These are phyloP conservation scores for Logfia minima DNA, from an alignment of 129 eudicot species.

Conservation along the genomic window DNA sequence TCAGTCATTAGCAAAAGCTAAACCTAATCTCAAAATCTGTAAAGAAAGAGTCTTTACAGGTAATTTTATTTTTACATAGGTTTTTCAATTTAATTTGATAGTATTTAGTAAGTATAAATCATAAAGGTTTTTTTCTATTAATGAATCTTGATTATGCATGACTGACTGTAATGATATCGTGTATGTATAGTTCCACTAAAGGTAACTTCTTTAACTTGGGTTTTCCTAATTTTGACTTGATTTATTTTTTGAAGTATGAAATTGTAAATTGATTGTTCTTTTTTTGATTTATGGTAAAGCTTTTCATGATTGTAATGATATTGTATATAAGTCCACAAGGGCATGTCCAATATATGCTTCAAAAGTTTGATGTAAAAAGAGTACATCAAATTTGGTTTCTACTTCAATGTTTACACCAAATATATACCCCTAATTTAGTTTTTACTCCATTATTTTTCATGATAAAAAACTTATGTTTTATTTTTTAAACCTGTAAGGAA, in stretches of 20 bases:
- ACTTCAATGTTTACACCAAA: neutral
- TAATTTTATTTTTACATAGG: neutral
- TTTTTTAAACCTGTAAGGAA: neutral
- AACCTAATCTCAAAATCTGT: conserved; percentile 66
- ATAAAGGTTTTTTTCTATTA: neutral
- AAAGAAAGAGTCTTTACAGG: conserved; percentile 53
- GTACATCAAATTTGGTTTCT: neutral
- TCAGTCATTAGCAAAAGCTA: conserved; percentile 63
- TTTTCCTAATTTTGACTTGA: neutral
- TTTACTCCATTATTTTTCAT: neutral
- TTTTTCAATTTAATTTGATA: neutral
- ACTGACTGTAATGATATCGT: neutral
- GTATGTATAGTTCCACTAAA: conserved; percentile 33
- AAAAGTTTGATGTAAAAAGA: neutral
- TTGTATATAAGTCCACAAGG: neutral
- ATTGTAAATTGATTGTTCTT: neutral
- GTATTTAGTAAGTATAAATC: neutral
- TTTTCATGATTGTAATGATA: neutral
- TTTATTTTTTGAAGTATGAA: neutral
- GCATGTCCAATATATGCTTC: neutral
- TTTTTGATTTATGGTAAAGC: neutral
- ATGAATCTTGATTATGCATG: neutral
- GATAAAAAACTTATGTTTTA: no score
- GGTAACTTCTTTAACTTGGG: conserved; percentile 26
- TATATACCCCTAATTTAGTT: neutral